Base-by-base conservation (phyloP, 2,329 filamentous ascomycete species). In the Colletotrichum salicis region DNA sequence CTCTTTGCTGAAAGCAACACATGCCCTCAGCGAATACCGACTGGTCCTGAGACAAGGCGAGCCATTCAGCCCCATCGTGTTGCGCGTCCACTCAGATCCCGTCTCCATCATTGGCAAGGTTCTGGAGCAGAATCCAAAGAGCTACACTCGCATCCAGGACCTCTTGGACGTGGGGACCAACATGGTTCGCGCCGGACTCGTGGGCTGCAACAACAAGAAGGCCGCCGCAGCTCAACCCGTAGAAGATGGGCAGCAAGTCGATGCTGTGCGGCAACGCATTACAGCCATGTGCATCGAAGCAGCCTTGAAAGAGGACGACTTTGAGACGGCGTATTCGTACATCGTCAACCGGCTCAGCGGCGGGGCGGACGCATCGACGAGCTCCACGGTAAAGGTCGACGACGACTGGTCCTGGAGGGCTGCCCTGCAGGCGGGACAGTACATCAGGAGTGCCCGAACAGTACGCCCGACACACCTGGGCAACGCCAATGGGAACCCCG, bases 261-360 rank as follows among this genome's bases (percentile, higher is more conserved):
- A 31, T 15, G 57, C 51, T 48, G 87, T 89, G 4, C 90, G 92
- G 77, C 89, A 88, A 59, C 89, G 93, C 35, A 90, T 96, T 62
- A 91, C 91, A 6, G 92, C 92, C 70, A 94, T 96, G 92, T 94
- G 93, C 74, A 90, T 96, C 52, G 91, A 94, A 78, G 91, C 92
- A 15, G 93, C 94, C 13, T 85, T 96, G 1, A 86, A 86, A 11
- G 93, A 95, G 78, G 91, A 95, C 74, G 94, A 91, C 78, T 96
- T 96, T 73, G 94, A 97, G 78, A 96, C 94, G 0, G 94, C 94
- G 12, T 96, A 96, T 79, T 95, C 93, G 0, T 96, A 94, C 77
- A 91, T 95, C 1, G 88, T 94, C 58, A 94, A 91, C 77, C 89
- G 92, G 27, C 85, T 96, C 0, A 85, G 86, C 8, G 79, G 81